phyloP scores from a whole-genome alignment of 805 yeast genomes.

The Metschnikowia bowlesiae region DNA sequence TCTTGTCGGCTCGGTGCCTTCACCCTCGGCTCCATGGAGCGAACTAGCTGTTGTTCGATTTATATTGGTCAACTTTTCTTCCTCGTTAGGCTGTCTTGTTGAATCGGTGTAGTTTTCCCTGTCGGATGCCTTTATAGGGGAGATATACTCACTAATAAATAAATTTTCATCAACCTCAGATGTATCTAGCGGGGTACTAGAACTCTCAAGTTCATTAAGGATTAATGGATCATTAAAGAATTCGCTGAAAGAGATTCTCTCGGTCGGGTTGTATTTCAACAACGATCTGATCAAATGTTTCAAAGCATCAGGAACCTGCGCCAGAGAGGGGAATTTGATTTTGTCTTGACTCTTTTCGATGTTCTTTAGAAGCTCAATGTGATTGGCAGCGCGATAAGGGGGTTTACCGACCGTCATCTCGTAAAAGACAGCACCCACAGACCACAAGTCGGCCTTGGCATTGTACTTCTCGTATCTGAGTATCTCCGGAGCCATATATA shows the following conservation, averaged over 20 bases:
- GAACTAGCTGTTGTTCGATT: background rate
- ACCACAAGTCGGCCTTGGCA: conserved; percentile 97
- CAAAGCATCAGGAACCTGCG: conserved; percentile 61
- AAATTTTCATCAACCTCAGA: conserved; percentile 71
- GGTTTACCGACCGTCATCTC: conserved; percentile 98
- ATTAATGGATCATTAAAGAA: conserved; percentile 75
- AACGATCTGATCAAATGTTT: conserved; percentile 69
- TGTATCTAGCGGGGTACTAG: conserved; percentile 58
- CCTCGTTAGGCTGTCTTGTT: conserved; percentile 6
- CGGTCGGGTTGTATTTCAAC: conserved; percentile 78
- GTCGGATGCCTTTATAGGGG: conserved; percentile 32
- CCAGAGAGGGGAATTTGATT: conserved; percentile 69
- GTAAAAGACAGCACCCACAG: conserved; percentile 92
- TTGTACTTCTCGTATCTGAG: conserved; percentile 90
- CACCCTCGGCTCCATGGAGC: background rate
- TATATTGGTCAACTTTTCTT: background rate
- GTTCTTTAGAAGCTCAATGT: conserved; percentile 79
- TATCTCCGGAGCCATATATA: conserved; percentile 98
- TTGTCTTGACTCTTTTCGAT: conserved; percentile 79
- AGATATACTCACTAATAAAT: conserved; percentile 79
- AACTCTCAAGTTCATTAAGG: conserved; percentile 46
- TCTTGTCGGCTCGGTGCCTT: conserved; percentile 12
- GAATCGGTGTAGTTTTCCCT: conserved; percentile 19
- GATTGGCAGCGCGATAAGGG: conserved; percentile 91
- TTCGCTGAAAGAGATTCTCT: conserved; percentile 83